A percentile compares a stretch with the other conserved stretches of the same genome.
phyloP scores from a whole-genome alignment of 2,329 filamentous ascomycete genomes.

The Aspergillus felis region DNA sequence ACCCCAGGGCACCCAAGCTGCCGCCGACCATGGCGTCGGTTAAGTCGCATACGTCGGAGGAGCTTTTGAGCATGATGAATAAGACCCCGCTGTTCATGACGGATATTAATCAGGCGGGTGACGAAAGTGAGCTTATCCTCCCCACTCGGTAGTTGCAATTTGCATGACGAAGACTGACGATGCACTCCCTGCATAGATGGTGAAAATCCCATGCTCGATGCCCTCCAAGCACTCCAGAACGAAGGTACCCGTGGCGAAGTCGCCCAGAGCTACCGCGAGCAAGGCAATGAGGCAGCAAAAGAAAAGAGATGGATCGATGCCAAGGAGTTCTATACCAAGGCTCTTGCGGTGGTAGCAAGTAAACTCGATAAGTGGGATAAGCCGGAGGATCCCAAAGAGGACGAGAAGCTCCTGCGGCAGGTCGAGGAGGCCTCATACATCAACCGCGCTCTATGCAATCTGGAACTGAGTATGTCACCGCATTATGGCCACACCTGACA shows the following conservation, averaged over 20 bases:
- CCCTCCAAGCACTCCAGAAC: conserved; percentile 83
- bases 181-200: conserved; percentile 40
- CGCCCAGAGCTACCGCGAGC: conserved; percentile 78
- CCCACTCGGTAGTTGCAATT: neutral
- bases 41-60: conserved; percentile 54
- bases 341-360: conserved; percentile 65
- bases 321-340: conserved; percentile 87
- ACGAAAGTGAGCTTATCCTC: conserved; percentile 41
- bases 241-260: conserved; percentile 87
- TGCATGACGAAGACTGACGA: neutral
- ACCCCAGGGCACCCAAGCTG: conserved; percentile 41
- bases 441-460: conserved; percentile 86
- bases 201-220: conserved; percentile 80
- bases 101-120: conserved; percentile 63
- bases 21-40: conserved; percentile 58
- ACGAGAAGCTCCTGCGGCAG: conserved; percentile 58
- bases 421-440: conserved; percentile 73
- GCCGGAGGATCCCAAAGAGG: conserved; percentile 53
- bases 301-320: conserved; percentile 73
- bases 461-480: conserved; percentile 64
- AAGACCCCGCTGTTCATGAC: conserved; percentile 93
- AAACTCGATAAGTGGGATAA: conserved; percentile 56
- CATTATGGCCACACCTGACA: neutral
- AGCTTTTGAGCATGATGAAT: conserved; percentile 63
- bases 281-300: conserved; percentile 84